Conservation (phyloP, 495 filamentous ascomycete genomes). For the Cetradonia linearis region DNA sequence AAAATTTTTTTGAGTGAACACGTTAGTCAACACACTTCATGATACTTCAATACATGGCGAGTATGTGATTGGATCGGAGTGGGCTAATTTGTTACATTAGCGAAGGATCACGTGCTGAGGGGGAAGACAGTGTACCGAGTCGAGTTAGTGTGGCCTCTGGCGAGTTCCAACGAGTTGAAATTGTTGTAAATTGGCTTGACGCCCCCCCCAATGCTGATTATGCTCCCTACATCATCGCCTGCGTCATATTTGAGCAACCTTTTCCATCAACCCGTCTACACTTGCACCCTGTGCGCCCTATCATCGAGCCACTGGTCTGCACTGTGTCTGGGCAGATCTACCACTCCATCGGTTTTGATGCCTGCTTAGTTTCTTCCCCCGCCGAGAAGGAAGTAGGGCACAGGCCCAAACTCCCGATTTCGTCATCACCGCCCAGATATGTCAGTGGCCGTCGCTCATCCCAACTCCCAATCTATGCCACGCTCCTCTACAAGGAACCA, state of each 20-base stretch:
- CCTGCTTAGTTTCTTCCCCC: constrained; percentile 1
- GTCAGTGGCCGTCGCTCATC: constrained; percentile 20
- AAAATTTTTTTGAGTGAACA: not conserved
- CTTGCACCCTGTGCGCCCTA: constrained; percentile 6
- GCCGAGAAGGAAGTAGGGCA: not conserved
- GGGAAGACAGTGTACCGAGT: not conserved
- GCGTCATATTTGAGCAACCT: constrained; percentile 5
- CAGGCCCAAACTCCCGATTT: constrained; percentile 10
- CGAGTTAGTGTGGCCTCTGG: not conserved
- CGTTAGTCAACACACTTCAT: not conserved
- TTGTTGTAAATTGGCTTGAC: not conserved
- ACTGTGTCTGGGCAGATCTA: constrained; percentile 8
- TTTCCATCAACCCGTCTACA: constrained; percentile 12
- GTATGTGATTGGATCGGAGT: not conserved
- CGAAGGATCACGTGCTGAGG: not conserved
- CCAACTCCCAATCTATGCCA: constrained; percentile 18
- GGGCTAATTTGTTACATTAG: not conserved
- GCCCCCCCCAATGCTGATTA: not conserved
- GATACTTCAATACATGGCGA: not conserved
- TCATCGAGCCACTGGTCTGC: constrained; percentile 3
- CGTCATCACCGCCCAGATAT: constrained; percentile 22
- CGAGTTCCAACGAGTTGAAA: not conserved
- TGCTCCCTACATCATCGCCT: constrained; percentile 12
- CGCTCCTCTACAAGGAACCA: constrained; percentile 11
- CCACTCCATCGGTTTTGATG: constrained; percentile 8